A percentile compares a stretch with the other conserved stretches of the same genome.
Evolutionary conservation across 371 early-diverging fungal genomes (phyloP).

Genomic region (Coemansia sp.): DNA sequence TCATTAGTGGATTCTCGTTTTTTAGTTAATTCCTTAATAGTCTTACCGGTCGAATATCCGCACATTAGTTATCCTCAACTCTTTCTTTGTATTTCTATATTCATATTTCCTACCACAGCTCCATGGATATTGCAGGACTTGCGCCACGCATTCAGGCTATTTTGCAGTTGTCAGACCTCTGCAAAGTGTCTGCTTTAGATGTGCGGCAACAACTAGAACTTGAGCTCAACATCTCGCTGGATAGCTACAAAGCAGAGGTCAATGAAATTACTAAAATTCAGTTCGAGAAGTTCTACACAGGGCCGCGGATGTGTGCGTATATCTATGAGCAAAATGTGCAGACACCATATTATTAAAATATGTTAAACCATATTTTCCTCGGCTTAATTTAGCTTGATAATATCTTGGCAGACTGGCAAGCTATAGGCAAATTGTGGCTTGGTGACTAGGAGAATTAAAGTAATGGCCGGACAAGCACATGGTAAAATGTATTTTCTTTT

Average conservation of each 20-base stretch:
- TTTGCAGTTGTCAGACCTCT: conserved; percentile 54
- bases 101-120: not conserved
- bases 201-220: conserved; percentile 56
- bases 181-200: conserved; percentile 55
- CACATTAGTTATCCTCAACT: conserved; percentile 18
- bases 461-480: too few relatives aligned
- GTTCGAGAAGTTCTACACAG: conserved; percentile 53
- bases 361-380: too few relatives aligned
- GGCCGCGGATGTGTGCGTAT: conserved; percentile 44
- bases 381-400: too few relatives aligned
- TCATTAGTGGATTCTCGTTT: too few relatives aligned
- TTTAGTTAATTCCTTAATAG: too few relatives aligned
- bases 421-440: too few relatives aligned
- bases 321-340: conserved; percentile 34
- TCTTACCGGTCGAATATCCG: conserved; percentile 1
- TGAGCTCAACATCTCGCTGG: conserved; percentile 45
- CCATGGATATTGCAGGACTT: conserved; percentile 24
- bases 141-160: conserved; percentile 49
- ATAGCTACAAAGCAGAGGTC: conserved; percentile 51
- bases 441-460: too few relatives aligned
- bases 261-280: conserved; percentile 56
- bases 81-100: not conserved
- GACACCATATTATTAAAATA: too few relatives aligned
- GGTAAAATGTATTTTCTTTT: too few relatives aligned
- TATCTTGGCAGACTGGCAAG: too few relatives aligned